A percentile compares a stretch with the other conserved stretches of the same genome.
Conservation (phyloP, 352 stramenopile genomes). For the Phytophthora cactorum region DNA sequence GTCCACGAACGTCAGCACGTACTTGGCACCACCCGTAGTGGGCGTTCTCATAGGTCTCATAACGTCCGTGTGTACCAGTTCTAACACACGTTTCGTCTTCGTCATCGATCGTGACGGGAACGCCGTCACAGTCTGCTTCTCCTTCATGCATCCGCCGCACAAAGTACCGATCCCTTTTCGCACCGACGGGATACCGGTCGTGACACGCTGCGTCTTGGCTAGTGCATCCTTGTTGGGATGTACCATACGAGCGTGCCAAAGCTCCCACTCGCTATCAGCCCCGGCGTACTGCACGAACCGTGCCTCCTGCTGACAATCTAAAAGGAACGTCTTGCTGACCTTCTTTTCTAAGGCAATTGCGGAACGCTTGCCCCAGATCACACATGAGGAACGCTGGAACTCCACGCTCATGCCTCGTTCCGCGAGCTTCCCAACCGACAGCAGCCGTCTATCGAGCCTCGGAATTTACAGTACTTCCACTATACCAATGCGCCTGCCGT, state of each 20-base stretch:
- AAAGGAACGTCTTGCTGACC: constrained; percentile 15
- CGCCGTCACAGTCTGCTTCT: not conserved
- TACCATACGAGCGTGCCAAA: not conserved
- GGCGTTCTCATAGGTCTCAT: not conserved
- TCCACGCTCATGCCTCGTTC: constrained; percentile 17
- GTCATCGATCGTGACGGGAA: not conserved
- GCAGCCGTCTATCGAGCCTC: constrained; percentile 10
- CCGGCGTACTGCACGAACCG: not conserved
- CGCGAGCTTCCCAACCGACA: constrained; percentile 18
- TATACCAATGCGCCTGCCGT: constrained; percentile 11
- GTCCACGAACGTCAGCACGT: not conserved
- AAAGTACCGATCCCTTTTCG: not conserved
- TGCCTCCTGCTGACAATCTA: constrained; percentile 22
- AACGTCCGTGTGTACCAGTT: not conserved
- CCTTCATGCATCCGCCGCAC: not conserved
- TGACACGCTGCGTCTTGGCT: not conserved
- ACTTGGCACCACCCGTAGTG: not conserved
- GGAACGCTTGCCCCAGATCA: constrained; percentile 9
- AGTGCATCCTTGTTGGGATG: not conserved
- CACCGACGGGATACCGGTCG: not conserved
- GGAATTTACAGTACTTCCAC: constrained; percentile 26
- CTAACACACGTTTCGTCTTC: not conserved
- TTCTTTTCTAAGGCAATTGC: constrained; percentile 9
- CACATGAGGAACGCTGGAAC: constrained; percentile 10
- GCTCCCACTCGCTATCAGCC: not conserved